These are phyloP conservation scores for Leptographium lundbergii DNA, from an alignment of 2,329 filamentous ascomycete species.

Conservation along the genomic window DNA sequence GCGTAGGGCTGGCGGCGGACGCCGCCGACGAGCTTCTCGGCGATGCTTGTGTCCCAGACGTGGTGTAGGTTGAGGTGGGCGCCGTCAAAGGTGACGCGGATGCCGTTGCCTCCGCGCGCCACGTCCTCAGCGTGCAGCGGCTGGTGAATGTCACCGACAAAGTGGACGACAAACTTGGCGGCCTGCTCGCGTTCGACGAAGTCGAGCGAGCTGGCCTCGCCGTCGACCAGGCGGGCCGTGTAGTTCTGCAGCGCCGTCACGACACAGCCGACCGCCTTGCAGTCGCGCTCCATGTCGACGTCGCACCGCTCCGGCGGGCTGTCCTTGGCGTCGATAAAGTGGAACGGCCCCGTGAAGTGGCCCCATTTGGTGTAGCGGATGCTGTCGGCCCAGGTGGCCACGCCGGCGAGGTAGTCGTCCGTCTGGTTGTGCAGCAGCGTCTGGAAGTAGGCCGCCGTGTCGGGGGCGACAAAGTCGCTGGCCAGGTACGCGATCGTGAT, in stretches of 20 bases:
- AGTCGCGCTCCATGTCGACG: slow-evolving; percentile 48
- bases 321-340: slow-evolving; percentile 60
- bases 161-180: slow-evolving; percentile 55
- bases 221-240: slow-evolving; percentile 40
- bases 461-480: slow-evolving; percentile 42
- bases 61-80: slow-evolving; percentile 52
- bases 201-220: slow-evolving; percentile 23
- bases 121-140: slow-evolving; percentile 55
- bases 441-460: slow-evolving; percentile 45
- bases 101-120: slow-evolving; percentile 53
- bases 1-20: slow-evolving; percentile 35
- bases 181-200: slow-evolving; percentile 47
- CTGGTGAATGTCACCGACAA: slow-evolving; percentile 59
- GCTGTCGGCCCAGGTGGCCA: slow-evolving; percentile 56
- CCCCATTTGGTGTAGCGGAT: slow-evolving; percentile 53
- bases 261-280: slow-evolving; percentile 48
- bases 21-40: slow-evolving; percentile 51
- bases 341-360: slow-evolving; percentile 47
- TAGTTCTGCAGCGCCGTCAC: slow-evolving; percentile 49
- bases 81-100: slow-evolving; percentile 49
- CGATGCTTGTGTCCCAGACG: slow-evolving; percentile 61
- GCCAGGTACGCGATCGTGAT: slow-evolving; percentile 54
- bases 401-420: slow-evolving; percentile 45
- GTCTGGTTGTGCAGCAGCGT: slow-evolving; percentile 40
- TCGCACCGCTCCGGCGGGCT: slow-evolving; percentile 43